phyloP scores from a whole-genome alignment of 192 early-diverging fungal species.

The Obelidium mucronatum region DNA sequence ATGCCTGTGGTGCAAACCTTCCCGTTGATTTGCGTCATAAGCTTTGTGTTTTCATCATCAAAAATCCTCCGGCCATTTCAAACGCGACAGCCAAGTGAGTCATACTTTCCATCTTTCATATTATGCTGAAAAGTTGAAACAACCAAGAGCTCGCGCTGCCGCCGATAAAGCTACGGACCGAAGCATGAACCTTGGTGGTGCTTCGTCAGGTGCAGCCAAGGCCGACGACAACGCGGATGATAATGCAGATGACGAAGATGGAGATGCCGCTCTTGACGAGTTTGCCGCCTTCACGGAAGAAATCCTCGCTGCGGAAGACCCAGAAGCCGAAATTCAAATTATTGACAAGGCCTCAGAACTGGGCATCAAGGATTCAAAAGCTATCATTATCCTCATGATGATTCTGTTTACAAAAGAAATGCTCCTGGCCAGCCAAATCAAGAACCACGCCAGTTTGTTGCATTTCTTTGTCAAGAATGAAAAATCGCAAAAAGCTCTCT shows the following conservation, averaged over 20 bases:
- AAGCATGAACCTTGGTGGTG: neutral
- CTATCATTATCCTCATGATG: slow-evolving; percentile 80
- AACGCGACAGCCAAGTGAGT: slow-evolving; percentile 25
- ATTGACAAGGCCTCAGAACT: slow-evolving; percentile 80
- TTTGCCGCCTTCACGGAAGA: slow-evolving; percentile 80
- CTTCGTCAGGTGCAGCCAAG: neutral
- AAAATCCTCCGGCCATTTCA: slow-evolving; percentile 79
- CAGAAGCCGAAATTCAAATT: slow-evolving; percentile 52
- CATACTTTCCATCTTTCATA: neutral
- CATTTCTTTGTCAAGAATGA: slow-evolving; percentile 74
- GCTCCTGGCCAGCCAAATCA: slow-evolving; percentile 71
- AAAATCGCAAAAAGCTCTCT: slow-evolving; percentile 85
- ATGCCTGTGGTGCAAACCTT: slow-evolving; percentile 87
- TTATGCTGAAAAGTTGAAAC: too few species aligned
- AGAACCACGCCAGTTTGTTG: slow-evolving; percentile 74
- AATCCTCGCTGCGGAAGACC: slow-evolving; percentile 53
- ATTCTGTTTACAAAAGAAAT: slow-evolving; percentile 73
- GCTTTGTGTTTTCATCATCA: slow-evolving; percentile 87
- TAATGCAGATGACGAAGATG: neutral
- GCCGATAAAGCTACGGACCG: slow-evolving; percentile 23
- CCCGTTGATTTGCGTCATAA: slow-evolving; percentile 90
- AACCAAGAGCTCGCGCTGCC: slow-evolving; percentile 2
- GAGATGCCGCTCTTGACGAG: slow-evolving; percentile 67
- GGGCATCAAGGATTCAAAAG: slow-evolving; percentile 80
- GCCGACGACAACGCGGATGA: slow-evolving; percentile 2